These are phyloP conservation scores for Skeletonema marinoi DNA, from an alignment of 108 stramenopile genomes.

Conservation along the genomic window DNA sequence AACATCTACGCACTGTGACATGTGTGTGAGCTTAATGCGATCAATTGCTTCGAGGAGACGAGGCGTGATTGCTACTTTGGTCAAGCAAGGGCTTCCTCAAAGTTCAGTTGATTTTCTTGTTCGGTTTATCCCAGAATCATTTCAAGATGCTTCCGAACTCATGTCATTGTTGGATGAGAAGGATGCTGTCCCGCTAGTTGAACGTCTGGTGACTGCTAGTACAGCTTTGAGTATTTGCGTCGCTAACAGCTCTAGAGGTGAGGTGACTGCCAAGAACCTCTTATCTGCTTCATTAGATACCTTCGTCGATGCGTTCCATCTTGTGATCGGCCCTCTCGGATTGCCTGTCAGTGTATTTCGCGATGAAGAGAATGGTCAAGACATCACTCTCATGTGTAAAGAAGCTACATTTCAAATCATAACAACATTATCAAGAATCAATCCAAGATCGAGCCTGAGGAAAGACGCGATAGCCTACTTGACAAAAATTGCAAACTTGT, in stretches of 20 bases:
- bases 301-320: slow-evolving; percentile 63
- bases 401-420: slow-evolving; percentile 71
- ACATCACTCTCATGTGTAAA: slow-evolving; percentile 60
- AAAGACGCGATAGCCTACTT: slow-evolving; percentile 50
- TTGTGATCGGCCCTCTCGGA: slow-evolving; percentile 73
- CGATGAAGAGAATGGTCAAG: slow-evolving; percentile 50
- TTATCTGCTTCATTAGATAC: slow-evolving; percentile 48
- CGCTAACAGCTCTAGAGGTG: slow-evolving; percentile 53
- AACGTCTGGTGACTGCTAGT: slow-evolving; percentile 64
- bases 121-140: slow-evolving; percentile 70
- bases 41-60: slow-evolving; percentile 35
- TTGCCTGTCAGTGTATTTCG: slow-evolving; percentile 74
- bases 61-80: slow-evolving; percentile 62
- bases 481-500: slow-evolving; percentile 60
- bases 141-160: slow-evolving; percentile 55
- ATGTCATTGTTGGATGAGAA: slow-evolving; percentile 49
- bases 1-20: slow-evolving; percentile 39
- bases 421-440: slow-evolving; percentile 44
- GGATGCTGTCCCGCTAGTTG: slow-evolving; percentile 55
- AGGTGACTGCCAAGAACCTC: slow-evolving; percentile 49
- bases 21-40: slow-evolving; percentile 58
- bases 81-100: slow-evolving; percentile 66
- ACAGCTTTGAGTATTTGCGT: slow-evolving; percentile 62
- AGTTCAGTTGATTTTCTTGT: slow-evolving; percentile 65
- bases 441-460: slow-evolving; percentile 29